Conservation (phyloP, 1,139 yeast species). For the Blastobotrys indianensis region DNA sequence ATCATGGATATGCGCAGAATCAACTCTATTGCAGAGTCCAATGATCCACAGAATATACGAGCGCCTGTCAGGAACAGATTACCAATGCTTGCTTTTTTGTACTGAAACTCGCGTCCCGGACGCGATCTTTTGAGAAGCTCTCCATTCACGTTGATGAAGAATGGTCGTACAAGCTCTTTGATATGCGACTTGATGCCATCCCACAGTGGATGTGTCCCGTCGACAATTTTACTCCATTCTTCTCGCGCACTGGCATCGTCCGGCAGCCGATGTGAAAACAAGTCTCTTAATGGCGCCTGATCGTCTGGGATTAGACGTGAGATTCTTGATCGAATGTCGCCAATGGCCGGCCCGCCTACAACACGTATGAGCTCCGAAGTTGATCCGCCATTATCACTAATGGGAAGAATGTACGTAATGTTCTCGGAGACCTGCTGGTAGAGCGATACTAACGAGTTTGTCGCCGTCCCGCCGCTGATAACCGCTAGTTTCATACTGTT, state of each 20-base stretch:
- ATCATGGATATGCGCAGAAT: constrained; percentile 63
- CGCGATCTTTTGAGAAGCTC: constrained; percentile 69
- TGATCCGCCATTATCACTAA: constrained; percentile 92
- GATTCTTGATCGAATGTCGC: constrained; percentile 79
- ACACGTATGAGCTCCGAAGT: constrained; percentile 87
- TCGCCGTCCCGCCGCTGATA: constrained; percentile 72
- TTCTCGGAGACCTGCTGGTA: constrained; percentile 40
- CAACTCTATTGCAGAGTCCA: constrained; percentile 78
- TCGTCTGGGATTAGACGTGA: constrained; percentile 53
- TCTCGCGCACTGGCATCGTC: constrained; percentile 46
- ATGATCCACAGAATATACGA: constrained; percentile 71
- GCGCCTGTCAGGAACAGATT: constrained; percentile 80
- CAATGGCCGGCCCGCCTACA: constrained; percentile 92
- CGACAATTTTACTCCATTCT: constrained; percentile 76
- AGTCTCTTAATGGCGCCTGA: constrained; percentile 35
- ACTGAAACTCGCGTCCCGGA: constrained; percentile 52
- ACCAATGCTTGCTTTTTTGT: constrained; percentile 78
- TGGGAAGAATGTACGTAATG: constrained; percentile 68
- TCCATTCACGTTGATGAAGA: constrained; percentile 70
- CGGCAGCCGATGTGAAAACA: constrained; percentile 60
- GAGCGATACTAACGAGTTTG: constrained; percentile 53
- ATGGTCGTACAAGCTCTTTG: constrained; percentile 70
- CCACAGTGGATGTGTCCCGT: constrained; percentile 76
- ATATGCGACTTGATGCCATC: constrained; percentile 51
- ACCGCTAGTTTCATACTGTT: constrained; percentile 26